A percentile compares a stretch with the other conserved stretches of the same genome.
Evolutionary conservation across 1,284 basidiomycete species (phyloP).

Genomic region (Peniophora sp.): DNA sequence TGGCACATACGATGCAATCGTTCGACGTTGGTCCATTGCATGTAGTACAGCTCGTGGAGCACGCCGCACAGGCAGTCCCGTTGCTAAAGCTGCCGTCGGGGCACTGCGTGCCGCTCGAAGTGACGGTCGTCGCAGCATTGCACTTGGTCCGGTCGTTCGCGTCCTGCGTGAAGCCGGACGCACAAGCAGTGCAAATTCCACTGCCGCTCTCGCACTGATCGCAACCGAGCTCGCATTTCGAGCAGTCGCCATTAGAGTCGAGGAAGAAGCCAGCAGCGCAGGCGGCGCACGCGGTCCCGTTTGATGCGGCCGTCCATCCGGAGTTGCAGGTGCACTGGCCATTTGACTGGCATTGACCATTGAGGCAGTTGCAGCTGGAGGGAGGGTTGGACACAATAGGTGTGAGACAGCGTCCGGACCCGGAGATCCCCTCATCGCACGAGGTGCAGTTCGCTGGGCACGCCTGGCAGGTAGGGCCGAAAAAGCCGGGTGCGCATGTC

Average conservation of each 20-base stretch:
- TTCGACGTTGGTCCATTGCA: constrained; percentile 64
- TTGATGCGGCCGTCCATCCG: constrained; percentile 63
- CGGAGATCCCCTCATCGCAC: constrained; percentile 73
- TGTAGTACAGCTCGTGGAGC: constrained; percentile 59
- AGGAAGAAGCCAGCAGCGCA: constrained; percentile 72
- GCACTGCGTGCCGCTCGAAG: constrained; percentile 48
- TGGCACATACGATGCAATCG: constrained; percentile 60
- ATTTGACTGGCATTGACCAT: constrained; percentile 60
- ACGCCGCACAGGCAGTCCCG: constrained; percentile 46
- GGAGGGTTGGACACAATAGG: constrained; percentile 42
- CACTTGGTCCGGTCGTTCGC: constrained; percentile 64
- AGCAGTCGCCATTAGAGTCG: constrained; percentile 57
- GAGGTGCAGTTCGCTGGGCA: constrained; percentile 60
- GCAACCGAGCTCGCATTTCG: constrained; percentile 69
- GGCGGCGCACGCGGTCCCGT: constrained; percentile 66
- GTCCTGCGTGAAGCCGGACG: constrained; percentile 55
- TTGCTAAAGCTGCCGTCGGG: constrained; percentile 58
- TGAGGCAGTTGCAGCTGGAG: constrained; percentile 67
- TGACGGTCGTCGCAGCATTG: constrained; percentile 38
- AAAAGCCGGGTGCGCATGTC: constrained; percentile 62
- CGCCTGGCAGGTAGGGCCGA: constrained; percentile 57
- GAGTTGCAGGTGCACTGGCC: constrained; percentile 68
- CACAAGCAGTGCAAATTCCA: constrained; percentile 67
- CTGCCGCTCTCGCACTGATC: constrained; percentile 54
- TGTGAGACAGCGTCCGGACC: constrained; percentile 60